Base-by-base conservation (phyloP, 208 protist genomes). In the Trypanosoma boissoni region DNA sequence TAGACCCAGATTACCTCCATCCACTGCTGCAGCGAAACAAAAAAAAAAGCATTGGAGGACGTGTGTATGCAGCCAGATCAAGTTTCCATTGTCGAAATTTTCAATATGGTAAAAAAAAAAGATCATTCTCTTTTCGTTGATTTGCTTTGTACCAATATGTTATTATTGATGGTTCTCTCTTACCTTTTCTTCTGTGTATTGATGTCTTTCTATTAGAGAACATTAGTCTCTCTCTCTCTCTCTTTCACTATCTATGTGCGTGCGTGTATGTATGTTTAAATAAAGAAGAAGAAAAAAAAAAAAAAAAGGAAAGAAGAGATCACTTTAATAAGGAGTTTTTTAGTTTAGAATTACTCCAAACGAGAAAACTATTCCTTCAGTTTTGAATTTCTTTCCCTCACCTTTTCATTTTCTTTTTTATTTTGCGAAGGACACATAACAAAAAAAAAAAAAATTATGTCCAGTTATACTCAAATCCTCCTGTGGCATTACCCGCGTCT, bases 1-100 rank as follows among this genome's bases (percentile, higher is more conserved):
- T 87, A 87, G 53, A 71, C 70, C 21, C 50, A 58, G 69, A 78
- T 83, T 34, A 87, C 80, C 70, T 87, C 76, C 21, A 80, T 68
- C 76, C 7, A 87, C 49, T 1, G 76, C 68, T 28, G 80, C 80
- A 20, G 72, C 76, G 31, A 83, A 64, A 32, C 72, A 78, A n/a
- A 60, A 72, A 31, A 87, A 28, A 41, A 50, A 61, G 20, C 76
- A 68, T n/a, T 68, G 62, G 9, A 86, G 52, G 2, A 20, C 26
- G 7, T 55, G 68, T 23, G 60, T 69, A 56, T 60, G 12, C 14
- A 59, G 32, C 26, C 26, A 42, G 10, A 59, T 21, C 18, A 59
- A 7, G 29, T 59, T 59, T 18, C 54, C 54, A 18, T 24, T 10
- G 16, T 32, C 54, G 34, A 59, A 59, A 8, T 41, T 24, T 43